Conservation (phyloP, 768 basidiomycete genomes). For the Naganishia kalamii region DNA sequence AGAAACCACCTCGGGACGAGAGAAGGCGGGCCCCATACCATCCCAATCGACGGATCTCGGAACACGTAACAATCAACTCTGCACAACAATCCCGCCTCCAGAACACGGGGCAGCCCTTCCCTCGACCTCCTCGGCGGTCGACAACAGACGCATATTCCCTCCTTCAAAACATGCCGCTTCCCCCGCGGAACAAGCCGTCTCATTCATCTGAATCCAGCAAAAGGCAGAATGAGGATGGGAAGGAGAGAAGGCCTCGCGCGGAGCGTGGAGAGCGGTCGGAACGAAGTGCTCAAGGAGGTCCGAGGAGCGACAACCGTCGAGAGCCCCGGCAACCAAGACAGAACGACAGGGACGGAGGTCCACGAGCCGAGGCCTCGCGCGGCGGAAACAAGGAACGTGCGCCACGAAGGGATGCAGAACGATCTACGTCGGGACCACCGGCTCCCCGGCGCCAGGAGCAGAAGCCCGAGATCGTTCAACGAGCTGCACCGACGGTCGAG, state of each 20-base stretch:
- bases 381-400: background rate
- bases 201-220: background rate
- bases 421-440: background rate
- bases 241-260: slow-evolving; percentile 7
- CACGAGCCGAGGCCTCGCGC: background rate
- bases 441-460: background rate
- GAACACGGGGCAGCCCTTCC: background rate
- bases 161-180: background rate
- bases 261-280: slow-evolving; percentile 1
- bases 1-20: too few species aligned
- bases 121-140: background rate
- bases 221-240: background rate
- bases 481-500: background rate
- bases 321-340: background rate
- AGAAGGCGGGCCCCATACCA: too few species aligned
- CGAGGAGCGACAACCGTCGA: background rate
- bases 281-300: background rate
- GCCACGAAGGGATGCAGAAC: background rate
- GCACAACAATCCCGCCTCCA: background rate
- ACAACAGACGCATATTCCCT: background rate
- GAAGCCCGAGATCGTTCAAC: too few species aligned
- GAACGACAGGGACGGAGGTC: background rate
- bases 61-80: too few species aligned
- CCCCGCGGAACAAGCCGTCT: background rate
- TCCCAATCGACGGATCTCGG: too few species aligned